These are phyloP conservation scores for Chrysophaeum taylorii DNA, from an alignment of 352 stramenopile genomes.

Conservation along the genomic window DNA sequence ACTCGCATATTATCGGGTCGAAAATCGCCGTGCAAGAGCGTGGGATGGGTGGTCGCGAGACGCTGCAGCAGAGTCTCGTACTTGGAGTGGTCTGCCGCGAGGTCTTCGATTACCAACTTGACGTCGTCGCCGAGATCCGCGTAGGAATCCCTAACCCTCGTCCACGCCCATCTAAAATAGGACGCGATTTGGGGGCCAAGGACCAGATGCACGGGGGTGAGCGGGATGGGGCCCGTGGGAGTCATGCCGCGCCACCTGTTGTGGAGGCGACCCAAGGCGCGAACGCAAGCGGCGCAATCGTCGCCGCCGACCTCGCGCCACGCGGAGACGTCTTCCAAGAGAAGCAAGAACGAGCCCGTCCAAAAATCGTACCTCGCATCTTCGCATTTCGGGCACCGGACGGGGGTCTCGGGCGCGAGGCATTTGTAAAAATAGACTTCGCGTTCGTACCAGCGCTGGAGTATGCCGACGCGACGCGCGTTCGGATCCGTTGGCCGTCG, in stretches of 20 bases:
- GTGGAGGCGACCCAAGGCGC: neutral
- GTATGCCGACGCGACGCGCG: neutral
- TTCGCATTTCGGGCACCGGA: neutral
- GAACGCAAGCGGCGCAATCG: neutral
- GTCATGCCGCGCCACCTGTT: too few species aligned
- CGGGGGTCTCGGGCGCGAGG: neutral
- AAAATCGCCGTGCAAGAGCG: neutral
- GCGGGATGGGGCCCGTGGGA: neutral
- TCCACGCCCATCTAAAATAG: neutral
- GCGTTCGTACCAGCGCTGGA: neutral
- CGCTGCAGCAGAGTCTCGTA: neutral
- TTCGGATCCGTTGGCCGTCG: neutral
- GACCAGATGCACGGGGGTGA: neutral
- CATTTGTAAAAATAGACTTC: neutral
- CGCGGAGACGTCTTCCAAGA: neutral
- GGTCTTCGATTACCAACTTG: neutral
- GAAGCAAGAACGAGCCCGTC: neutral
- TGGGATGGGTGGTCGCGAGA: neutral
- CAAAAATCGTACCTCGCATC: neutral
- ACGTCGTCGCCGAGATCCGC: neutral
- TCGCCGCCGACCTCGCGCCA: neutral
- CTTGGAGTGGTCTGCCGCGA: neutral
- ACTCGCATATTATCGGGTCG: neutral
- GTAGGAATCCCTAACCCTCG: neutral
- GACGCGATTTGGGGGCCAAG: neutral